Conservation (phyloP, 331 rosid genomes). For the Pyrus hybrid region DNA sequence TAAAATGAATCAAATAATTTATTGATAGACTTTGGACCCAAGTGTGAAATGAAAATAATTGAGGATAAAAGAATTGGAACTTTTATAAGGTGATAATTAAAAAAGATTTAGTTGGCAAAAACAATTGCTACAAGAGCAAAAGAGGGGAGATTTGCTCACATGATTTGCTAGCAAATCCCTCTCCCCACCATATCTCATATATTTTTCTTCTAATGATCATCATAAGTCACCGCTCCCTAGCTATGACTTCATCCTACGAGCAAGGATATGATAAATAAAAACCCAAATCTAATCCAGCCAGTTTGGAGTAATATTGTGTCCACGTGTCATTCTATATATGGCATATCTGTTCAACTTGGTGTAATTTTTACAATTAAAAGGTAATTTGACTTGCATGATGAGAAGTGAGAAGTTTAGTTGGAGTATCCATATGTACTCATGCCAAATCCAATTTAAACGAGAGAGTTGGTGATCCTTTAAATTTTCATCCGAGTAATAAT, state of each 20-base stretch:
- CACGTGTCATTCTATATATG: slow-evolving; percentile 24
- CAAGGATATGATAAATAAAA: background rate
- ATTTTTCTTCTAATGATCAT: background rate
- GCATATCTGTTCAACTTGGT: background rate
- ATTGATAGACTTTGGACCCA: slow-evolving; percentile 24
- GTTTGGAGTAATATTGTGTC: background rate
- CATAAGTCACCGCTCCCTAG: background rate
- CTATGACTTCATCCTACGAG: background rate
- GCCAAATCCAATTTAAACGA: slow-evolving; percentile 30
- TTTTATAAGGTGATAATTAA: background rate
- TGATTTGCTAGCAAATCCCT: slow-evolving; percentile 42
- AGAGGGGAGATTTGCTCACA: slow-evolving; percentile 34
- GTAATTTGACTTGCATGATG: slow-evolving; percentile 22
- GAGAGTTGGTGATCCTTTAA: background rate
- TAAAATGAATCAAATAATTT: slow-evolving; percentile 23
- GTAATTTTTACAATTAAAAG: slow-evolving; percentile 1
- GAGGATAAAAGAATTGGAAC: slow-evolving; percentile 25
- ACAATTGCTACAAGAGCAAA: slow-evolving; percentile 22
- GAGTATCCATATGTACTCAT: slow-evolving; percentile 36
- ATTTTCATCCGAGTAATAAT: slow-evolving; percentile 30
- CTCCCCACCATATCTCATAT: slow-evolving; percentile 31
- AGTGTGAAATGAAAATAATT: slow-evolving; percentile 29
- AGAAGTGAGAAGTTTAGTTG: slow-evolving; percentile 2
- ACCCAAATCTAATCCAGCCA: slow-evolving; percentile 3
- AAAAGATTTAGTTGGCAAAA: slow-evolving; percentile 31